These are phyloP conservation scores for Neurospora crassa DNA, from an alignment of 2,329 filamentous ascomycete genomes.

Conservation along the genomic window DNA sequence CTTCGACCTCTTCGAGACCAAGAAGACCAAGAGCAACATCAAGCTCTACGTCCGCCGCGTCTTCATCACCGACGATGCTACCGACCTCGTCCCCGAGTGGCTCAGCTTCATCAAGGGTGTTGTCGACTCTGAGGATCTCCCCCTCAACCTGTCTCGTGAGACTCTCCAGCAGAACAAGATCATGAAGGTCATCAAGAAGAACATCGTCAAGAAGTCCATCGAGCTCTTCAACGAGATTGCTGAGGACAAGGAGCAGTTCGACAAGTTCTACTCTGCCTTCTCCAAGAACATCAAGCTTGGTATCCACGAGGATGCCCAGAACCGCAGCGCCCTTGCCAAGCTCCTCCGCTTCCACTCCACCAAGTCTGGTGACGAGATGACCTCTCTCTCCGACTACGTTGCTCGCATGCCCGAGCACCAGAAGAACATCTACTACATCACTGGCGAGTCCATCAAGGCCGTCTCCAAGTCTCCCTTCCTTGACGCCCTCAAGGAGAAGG, in stretches of 20 bases:
- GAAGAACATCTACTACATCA: slow-evolving; percentile 99
- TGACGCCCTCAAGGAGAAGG: slow-evolving; percentile 96
- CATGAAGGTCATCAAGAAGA: slow-evolving; percentile 99
- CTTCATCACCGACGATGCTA: slow-evolving; percentile 99
- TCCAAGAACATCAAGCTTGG: slow-evolving; percentile 99
- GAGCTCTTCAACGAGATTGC: slow-evolving; percentile 99
- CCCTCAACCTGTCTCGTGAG: slow-evolving; percentile 99
- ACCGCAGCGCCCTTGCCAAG: slow-evolving; percentile 87
- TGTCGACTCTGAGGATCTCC: slow-evolving; percentile 98
- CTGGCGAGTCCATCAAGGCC: slow-evolving; percentile 97
- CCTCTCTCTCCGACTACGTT: slow-evolving; percentile 93
- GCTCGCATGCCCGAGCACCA: slow-evolving; percentile 99
- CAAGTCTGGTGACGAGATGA: slow-evolving; percentile 94
- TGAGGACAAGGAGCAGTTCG: slow-evolving; percentile 99
- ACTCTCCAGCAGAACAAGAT: slow-evolving; percentile 99
- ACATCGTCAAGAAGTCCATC: slow-evolving; percentile 99
- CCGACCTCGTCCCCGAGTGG: slow-evolving; percentile 98
- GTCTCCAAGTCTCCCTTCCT: slow-evolving; percentile 98
- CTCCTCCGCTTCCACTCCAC: slow-evolving; percentile 98
- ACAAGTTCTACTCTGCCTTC: slow-evolving; percentile 99
- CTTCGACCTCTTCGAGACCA: slow-evolving; percentile 99
- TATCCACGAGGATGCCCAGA: slow-evolving; percentile 99
- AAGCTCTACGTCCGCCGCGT: slow-evolving; percentile 99
- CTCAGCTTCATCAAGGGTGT: slow-evolving; percentile 99
- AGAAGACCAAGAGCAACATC: slow-evolving; percentile 99